phyloP scores from a whole-genome alignment of 768 basidiomycete species.

The Pleurotus sapidus region DNA sequence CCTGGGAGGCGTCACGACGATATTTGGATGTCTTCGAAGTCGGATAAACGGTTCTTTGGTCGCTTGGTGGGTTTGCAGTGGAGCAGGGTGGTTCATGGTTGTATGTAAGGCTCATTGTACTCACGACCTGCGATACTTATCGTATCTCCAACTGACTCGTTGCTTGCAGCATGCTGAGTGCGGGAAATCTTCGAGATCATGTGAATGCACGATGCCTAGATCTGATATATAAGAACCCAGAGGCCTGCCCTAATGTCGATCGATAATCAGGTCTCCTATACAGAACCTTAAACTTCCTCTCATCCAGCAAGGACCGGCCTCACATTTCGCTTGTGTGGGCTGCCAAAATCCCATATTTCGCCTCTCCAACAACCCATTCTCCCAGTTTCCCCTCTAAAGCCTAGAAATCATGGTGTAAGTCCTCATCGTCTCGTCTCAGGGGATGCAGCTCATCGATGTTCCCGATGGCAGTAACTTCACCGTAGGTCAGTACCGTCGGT shows the following conservation, averaged over 20 bases:
- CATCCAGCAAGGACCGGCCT: not conserved
- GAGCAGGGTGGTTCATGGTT: not conserved
- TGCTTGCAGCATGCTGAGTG: no score
- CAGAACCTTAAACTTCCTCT: constrained; percentile 6
- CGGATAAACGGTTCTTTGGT: constrained; percentile 51
- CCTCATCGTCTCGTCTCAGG: constrained; percentile 7
- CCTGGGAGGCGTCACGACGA: constrained; percentile 52
- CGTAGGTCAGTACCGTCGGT: constrained; percentile 56
- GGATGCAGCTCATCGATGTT: constrained; percentile 27
- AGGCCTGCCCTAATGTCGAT: constrained; percentile 13
- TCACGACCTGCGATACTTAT: no score
- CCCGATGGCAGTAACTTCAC: constrained; percentile 74
- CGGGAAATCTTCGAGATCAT: no score
- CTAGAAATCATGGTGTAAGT: constrained; percentile 83
- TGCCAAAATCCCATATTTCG: not conserved
- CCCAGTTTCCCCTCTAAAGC: constrained; percentile 30
- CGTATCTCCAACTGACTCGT: not conserved
- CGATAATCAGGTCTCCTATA: constrained; percentile 10
- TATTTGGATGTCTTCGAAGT: constrained; percentile 39
- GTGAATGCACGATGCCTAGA: no score
- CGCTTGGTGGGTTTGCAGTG: constrained; percentile 19
- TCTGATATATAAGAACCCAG: not conserved
- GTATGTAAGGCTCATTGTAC: not conserved
- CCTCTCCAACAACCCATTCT: constrained; percentile 1
- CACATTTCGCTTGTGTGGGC: constrained; percentile 7